phyloP scores from a whole-genome alignment of 495 filamentous ascomycete species.

The Lepraria neglecta region DNA sequence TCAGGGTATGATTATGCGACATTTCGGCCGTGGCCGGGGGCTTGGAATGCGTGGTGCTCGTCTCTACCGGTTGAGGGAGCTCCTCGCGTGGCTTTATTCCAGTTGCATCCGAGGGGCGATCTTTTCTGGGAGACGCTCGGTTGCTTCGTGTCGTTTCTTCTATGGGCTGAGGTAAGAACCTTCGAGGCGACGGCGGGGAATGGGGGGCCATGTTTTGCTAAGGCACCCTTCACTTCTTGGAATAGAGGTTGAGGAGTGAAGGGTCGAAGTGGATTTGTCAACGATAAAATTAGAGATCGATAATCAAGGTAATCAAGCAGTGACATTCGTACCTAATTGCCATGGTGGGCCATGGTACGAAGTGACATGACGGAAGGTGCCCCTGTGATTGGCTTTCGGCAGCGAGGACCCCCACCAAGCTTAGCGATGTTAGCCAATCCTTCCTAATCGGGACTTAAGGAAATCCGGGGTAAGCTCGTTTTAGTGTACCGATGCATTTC shows the following conservation, averaged over 20 bases:
- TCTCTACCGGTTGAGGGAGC: constrained; percentile 28
- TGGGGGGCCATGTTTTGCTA: constrained; percentile 10
- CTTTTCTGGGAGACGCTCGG: not conserved
- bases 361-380: not conserved
- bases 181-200: constrained; percentile 16
- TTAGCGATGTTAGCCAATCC: not conserved
- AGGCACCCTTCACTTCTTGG: not conserved
- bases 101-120: not conserved
- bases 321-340: not conserved
- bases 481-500: not conserved
- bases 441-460: not conserved
- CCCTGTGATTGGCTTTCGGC: constrained; percentile 2
- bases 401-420: not conserved
- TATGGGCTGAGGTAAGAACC: constrained; percentile 23
- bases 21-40: constrained; percentile 28
- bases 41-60: constrained; percentile 30
- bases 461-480: constrained; percentile 3
- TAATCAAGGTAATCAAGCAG: not conserved
- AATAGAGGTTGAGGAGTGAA: not conserved
- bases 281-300: not conserved
- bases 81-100: constrained; percentile 4
- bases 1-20: constrained; percentile 16
- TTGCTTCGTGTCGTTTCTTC: constrained; percentile 16
- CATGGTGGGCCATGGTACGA: not conserved
- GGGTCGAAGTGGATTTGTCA: not conserved